Conservation (phyloP, 2,329 filamentous ascomycete genomes). For the Fusarium coicis region DNA sequence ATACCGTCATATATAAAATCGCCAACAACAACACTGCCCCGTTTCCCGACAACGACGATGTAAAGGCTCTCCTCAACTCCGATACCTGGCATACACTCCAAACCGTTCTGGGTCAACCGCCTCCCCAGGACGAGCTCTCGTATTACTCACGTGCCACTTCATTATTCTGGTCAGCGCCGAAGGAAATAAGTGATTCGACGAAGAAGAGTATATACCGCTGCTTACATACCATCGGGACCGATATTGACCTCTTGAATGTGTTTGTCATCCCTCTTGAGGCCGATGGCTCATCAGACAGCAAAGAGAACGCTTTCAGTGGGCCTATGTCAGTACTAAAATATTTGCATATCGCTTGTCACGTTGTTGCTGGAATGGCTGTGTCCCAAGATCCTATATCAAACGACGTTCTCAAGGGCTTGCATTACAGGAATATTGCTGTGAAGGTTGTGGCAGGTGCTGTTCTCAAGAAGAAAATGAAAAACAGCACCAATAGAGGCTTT, state of each 20-base stretch:
- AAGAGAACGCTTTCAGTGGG: fast-evolving
- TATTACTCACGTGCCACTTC: fast-evolving
- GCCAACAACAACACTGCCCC: not conserved
- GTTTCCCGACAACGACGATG: not conserved
- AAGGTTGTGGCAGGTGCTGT: fast-evolving
- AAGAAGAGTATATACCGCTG: not conserved
- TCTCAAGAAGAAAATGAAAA: not conserved
- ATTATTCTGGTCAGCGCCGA: not conserved
- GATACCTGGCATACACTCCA: not conserved
- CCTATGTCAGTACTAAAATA: fast-evolving
- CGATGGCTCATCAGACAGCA: not conserved
- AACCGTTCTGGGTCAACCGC: not conserved
- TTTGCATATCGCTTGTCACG: fast-evolving
- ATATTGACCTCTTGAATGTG: fast-evolving
- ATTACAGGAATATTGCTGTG: not conserved
- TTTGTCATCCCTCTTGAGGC: not conserved
- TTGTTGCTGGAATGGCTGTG: not conserved
- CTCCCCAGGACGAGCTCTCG: not conserved
- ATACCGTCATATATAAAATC: not conserved
- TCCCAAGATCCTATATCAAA: fast-evolving
- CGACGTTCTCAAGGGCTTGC: not conserved
- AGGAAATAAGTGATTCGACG: fast-evolving
- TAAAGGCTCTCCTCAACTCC: fast-evolving
- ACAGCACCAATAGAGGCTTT: not conserved
- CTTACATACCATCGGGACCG: fast-evolving